phyloP scores from a whole-genome alignment of 2,329 filamentous ascomycete species.

The Penicillium paneum region DNA sequence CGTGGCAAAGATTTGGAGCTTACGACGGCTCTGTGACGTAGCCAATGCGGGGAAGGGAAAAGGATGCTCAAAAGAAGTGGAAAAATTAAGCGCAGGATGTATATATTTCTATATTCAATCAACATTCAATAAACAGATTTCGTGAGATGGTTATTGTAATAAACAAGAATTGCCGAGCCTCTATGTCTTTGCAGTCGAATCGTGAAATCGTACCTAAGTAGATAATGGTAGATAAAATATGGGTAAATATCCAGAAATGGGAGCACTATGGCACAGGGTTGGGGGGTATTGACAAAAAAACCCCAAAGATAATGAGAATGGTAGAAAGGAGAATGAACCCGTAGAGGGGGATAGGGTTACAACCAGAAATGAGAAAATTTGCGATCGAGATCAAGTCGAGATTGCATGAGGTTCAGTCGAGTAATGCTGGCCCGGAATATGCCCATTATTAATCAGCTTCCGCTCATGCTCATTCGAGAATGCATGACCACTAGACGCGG shows the following conservation, averaged over 20 bases:
- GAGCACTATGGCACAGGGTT: background rate
- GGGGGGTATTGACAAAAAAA: background rate
- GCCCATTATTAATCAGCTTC: background rate
- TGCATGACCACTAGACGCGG: background rate
- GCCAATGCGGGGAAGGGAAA: background rate
- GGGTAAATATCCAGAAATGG: background rate
- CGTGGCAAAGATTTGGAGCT: background rate
- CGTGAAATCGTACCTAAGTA: background rate
- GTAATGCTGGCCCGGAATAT: background rate
- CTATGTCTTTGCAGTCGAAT: background rate
- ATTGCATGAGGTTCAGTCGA: constrained; percentile 6
- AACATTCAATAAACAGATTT: background rate
- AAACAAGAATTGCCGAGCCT: background rate
- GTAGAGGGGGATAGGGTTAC: background rate
- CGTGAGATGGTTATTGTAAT: background rate
- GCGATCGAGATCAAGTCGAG: background rate
- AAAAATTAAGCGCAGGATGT: background rate
- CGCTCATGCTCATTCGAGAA: background rate
- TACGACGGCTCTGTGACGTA: background rate
- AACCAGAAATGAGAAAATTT: background rate
- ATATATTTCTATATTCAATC: background rate
- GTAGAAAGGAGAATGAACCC: background rate
- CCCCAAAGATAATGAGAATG: background rate
- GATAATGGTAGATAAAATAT: background rate
- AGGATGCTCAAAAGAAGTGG: too few species aligned